phyloP scores from a whole-genome alignment of 1,284 basidiomycete genomes.

The Mycosarcoma mackinlayi region DNA sequence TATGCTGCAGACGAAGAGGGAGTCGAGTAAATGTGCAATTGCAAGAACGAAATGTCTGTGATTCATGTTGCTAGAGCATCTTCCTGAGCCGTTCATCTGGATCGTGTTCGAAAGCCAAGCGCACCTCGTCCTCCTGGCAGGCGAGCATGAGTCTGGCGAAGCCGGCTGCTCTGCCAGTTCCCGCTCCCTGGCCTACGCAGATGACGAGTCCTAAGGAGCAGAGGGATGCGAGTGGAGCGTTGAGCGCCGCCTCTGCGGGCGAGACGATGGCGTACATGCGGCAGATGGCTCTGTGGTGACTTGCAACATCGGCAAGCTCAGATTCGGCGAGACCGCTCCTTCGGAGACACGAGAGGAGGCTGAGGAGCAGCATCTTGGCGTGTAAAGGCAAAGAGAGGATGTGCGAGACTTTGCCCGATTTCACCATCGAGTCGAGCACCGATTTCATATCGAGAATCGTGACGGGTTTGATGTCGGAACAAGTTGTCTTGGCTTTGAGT shows the following conservation, averaged over 20 bases:
- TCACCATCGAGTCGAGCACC: constrained; percentile 89
- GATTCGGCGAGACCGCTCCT: constrained; percentile 88
- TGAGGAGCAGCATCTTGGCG: constrained; percentile 71
- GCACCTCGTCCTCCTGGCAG: constrained; percentile 63
- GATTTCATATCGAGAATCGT: constrained; percentile 80
- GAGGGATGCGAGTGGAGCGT: constrained; percentile 50
- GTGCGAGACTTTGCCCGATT: constrained; percentile 78
- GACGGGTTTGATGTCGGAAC: constrained; percentile 71
- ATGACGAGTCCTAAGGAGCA: constrained; percentile 57
- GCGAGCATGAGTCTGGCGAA: constrained; percentile 58
- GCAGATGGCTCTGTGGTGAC: constrained; percentile 55
- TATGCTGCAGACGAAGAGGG: too few relatives aligned
- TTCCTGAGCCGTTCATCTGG: constrained; percentile 50
- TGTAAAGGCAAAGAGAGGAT: constrained; percentile 58
- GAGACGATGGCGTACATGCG: constrained; percentile 44
- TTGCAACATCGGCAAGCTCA: constrained; percentile 78
- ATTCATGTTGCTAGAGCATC: constrained; percentile 48
- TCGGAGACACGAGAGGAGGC: constrained; percentile 83
- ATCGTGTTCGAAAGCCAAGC: constrained; percentile 56
- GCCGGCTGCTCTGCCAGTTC: constrained; percentile 52
- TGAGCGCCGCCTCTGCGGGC: constrained; percentile 9
- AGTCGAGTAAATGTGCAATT: too few relatives aligned
- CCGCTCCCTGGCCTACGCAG: constrained; percentile 61
- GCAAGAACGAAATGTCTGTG: not conserved
- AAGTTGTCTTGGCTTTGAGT: constrained; percentile 62